phyloP scores from a whole-genome alignment of 2,329 filamentous ascomycete species.

The Exophiala lecanii-corni region DNA sequence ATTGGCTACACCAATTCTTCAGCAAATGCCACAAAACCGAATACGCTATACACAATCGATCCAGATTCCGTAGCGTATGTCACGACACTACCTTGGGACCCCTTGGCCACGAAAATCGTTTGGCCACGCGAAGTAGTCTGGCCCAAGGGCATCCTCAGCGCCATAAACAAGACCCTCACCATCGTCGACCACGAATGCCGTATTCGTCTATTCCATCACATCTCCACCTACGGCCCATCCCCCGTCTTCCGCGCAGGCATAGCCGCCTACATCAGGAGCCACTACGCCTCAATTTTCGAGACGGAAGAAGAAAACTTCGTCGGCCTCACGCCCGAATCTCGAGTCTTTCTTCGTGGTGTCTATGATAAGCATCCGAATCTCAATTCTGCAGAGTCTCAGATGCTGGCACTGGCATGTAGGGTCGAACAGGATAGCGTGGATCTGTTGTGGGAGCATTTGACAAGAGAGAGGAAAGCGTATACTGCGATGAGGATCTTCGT shows the following conservation, averaged over 20 bases:
- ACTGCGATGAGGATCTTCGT: constrained; percentile 18
- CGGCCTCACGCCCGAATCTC: constrained; percentile 14
- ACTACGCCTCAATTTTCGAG: constrained; percentile 14
- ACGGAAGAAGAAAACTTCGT: constrained; percentile 10
- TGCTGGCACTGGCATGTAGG: constrained; percentile 12
- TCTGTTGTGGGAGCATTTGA: constrained; percentile 17
- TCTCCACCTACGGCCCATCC: constrained; percentile 17
- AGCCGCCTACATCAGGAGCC: constrained; percentile 6
- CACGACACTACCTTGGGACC: constrained; percentile 20
- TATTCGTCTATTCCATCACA: constrained; percentile 18
- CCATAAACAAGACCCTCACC: constrained; percentile 16
- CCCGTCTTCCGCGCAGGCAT: constrained; percentile 18
- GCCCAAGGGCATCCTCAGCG: constrained; percentile 9
- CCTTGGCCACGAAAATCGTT: constrained; percentile 10
- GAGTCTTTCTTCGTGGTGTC: constrained; percentile 11
- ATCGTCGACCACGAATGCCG: constrained; percentile 17
- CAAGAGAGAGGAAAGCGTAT: constrained; percentile 2
- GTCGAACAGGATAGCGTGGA: constrained; percentile 12
- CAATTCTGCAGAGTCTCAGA: constrained; percentile 9
- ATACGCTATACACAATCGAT: constrained; percentile 16
- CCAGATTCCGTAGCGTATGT: constrained; percentile 14
- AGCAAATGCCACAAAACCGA: neutral
- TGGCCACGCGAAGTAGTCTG: constrained; percentile 2
- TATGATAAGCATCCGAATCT: constrained; percentile 3
- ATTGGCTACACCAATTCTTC: neutral